Evolutionary conservation across 345 rosid species (phyloP).

Genomic region (Lenwebbia sp.): DNA sequence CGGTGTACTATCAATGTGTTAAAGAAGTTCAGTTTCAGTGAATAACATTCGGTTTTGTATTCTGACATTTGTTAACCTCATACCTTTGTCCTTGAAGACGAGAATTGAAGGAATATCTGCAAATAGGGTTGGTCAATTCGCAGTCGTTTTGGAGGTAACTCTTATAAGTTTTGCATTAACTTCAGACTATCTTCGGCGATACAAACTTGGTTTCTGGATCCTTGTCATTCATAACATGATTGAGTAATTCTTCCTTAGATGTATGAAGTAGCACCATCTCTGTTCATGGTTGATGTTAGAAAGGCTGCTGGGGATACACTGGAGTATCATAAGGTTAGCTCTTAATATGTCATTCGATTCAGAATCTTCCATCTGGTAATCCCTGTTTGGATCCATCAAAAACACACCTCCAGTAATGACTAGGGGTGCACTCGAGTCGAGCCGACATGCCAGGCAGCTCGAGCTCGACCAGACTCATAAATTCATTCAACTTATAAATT

Average conservation of each 20-base stretch:
- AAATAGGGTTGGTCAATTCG: conserved; percentile 47
- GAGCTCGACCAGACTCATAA: not conserved
- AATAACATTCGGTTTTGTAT: not conserved
- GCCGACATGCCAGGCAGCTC: not conserved
- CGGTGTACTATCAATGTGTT: not conserved
- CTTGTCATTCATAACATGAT: not conserved
- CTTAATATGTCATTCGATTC: not conserved
- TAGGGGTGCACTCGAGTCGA: not conserved
- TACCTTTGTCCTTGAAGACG: conserved; percentile 23
- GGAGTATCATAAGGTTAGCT: conserved; percentile 77
- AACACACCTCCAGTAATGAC: not conserved
- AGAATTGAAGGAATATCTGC: conserved; percentile 65
- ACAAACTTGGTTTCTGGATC: not conserved
- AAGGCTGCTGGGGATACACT: conserved; percentile 90
- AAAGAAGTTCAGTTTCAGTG: not conserved
- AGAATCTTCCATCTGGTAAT: not conserved
- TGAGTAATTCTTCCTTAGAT: conserved; percentile 21
- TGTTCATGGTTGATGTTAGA: conserved; percentile 86
- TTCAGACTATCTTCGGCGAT: not conserved
- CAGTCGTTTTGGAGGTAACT: conserved; percentile 71
- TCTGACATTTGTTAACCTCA: not conserved
- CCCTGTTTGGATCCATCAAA: not conserved
- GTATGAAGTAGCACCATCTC: conserved; percentile 84
- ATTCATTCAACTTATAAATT: not conserved
- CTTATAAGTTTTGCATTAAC: not conserved